Conservation (phyloP, 2,329 filamentous ascomycete genomes). For the Aureobasidium sp. region DNA sequence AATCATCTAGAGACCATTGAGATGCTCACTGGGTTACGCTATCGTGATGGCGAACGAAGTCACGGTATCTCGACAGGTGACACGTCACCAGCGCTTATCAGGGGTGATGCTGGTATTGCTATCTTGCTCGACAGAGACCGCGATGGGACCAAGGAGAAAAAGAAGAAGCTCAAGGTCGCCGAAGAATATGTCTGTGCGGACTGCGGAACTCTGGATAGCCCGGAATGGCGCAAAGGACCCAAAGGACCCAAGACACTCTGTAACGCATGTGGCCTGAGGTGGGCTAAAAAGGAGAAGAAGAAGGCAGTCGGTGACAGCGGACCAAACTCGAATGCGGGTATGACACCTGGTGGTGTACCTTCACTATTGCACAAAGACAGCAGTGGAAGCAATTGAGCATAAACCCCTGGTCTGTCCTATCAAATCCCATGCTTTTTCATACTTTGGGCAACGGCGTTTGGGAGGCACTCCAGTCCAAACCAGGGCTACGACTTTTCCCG, state of each 20-base stretch:
- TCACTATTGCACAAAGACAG: slow-evolving; percentile 18
- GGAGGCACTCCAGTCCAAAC: background rate
- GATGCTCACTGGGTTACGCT: slow-evolving; percentile 82
- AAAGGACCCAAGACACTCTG: slow-evolving; percentile 90
- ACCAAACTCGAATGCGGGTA: slow-evolving; percentile 10
- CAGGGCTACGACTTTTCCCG: slow-evolving; percentile 6
- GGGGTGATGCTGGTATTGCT: slow-evolving; percentile 79
- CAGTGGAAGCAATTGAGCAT: slow-evolving; percentile 16
- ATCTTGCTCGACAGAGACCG: slow-evolving; percentile 74
- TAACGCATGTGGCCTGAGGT: slow-evolving; percentile 71
- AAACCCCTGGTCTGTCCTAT: background rate
- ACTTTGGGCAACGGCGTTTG: slow-evolving; percentile 1
- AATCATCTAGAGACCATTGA: slow-evolving; percentile 83
- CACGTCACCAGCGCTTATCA: slow-evolving; percentile 70
- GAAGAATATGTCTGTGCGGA: slow-evolving; percentile 94
- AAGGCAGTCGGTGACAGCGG: slow-evolving; percentile 16
- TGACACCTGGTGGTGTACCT: slow-evolving; percentile 15
- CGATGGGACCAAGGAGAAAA: slow-evolving; percentile 70
- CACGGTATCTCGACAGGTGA: slow-evolving; percentile 82
- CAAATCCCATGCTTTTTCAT: background rate
- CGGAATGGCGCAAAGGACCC: slow-evolving; percentile 93
- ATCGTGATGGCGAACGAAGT: slow-evolving; percentile 81
- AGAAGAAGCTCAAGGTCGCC: slow-evolving; percentile 73
- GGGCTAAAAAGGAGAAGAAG: slow-evolving; percentile 37
- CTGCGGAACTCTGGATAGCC: slow-evolving; percentile 88